Evolutionary conservation across 345 rosid genomes (phyloP), one percentile per base, ranked within the genome.

Genomic region (Anastatica hierochuntica): DNA sequence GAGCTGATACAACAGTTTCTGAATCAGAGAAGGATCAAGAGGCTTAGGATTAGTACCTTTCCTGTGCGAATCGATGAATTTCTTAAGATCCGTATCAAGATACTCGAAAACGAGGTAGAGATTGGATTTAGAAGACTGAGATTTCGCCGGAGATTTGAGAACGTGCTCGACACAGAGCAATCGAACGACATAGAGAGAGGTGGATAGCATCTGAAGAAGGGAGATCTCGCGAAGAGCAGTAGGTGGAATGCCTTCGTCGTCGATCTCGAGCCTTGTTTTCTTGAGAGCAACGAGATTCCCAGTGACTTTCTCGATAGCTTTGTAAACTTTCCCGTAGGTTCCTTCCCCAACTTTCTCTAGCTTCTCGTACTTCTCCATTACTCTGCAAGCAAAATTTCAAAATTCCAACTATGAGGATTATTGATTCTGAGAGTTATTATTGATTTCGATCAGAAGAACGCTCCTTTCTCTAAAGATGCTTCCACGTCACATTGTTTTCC

Each of bases 261-360:
- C 98, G 82, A 87, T 90, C 68, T 90, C 96, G 13, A 90, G 86
- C 6, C 98, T 63, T 0, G 98, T 84, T 64, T 90, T 87, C 69
- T 90, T 90, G 10, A 90, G 85, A 8, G 98, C 96, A 6, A 90
- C 98, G 16, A 90, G 33, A 13, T 82, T 81, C 0, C 98, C 98
- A 4, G 74, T 90, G 10, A 63, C 26, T 64, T 74, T 86, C 74
- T 90, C 96, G 56, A 76, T 77, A 13, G 98, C 98, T 56, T 90
- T 90, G 86, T 87, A 90, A 1, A 87, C 98, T 58, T 90, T 90
- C 0, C 98, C 98, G 66, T 90, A 87, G 0, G 98, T 90, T 5
- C 98, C 98, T 65, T 90, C 98, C 1, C 98, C 98, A 0, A 90
- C 89, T 73, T 90, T 90, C 83, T 90, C 96, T 8, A 90, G 77